Evolutionary conservation across 2,329 filamentous ascomycete species (phyloP).

Genomic region (Pseudocercospora macadamiae): DNA sequence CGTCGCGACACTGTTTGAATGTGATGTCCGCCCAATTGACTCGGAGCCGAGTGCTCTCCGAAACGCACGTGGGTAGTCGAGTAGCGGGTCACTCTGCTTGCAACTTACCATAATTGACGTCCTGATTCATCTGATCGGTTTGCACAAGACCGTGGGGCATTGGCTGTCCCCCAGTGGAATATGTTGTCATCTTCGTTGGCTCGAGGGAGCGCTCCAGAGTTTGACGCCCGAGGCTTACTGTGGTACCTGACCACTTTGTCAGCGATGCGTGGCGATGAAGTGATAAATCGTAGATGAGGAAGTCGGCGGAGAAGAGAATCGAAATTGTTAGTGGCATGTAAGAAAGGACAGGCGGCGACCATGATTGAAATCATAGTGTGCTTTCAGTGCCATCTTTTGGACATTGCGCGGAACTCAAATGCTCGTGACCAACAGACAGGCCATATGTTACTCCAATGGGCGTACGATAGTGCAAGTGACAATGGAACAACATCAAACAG

Average conservation of each 20-base stretch:
- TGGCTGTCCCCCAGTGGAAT: constrained; percentile 17
- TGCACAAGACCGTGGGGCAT: constrained; percentile 21
- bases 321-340: constrained; percentile 5
- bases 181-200: constrained; percentile 19
- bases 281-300: not conserved
- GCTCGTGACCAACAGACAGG: constrained; percentile 19
- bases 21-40: too few relatives aligned
- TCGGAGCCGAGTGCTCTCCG: too few relatives aligned
- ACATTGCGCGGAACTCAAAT: constrained; percentile 25
- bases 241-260: constrained; percentile 1
- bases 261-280: not conserved
- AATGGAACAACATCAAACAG: constrained; percentile 10
- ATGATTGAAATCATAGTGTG: constrained; percentile 12
- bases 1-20: too few relatives aligned
- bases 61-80: too few relatives aligned
- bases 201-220: not conserved
- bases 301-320: not conserved
- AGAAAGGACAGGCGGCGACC: not conserved
- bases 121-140: constrained; percentile 16
- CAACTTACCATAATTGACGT: constrained; percentile 22
- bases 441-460: constrained; percentile 22
- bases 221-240: not conserved
- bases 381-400: not conserved
- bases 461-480: constrained; percentile 18
- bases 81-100: not conserved